Percentiles rank a stretch among this genome's conserved stretches.
Conservation (phyloP, 345 rosid species). For the Linum usitatissimum region DNA sequence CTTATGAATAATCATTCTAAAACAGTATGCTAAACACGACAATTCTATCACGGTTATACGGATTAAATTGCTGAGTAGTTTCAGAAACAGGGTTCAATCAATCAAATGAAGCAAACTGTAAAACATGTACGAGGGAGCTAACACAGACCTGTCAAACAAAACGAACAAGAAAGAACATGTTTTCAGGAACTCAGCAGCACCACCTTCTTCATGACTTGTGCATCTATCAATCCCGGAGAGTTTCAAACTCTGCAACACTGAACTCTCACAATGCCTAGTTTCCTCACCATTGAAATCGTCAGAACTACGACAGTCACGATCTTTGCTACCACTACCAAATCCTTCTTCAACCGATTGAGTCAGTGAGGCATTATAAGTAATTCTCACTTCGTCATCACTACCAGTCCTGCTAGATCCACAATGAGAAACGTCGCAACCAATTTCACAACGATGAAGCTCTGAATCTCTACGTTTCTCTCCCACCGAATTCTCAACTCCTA, state of each 20-base stretch:
- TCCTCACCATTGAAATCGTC: constrained; percentile 21
- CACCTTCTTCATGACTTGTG: constrained; percentile 14
- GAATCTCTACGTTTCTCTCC: constrained; percentile 18
- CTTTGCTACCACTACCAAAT: constrained; percentile 18
- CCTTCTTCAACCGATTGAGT: constrained; percentile 14
- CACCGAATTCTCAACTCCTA: constrained; percentile 37
- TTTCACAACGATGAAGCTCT: too few species aligned
- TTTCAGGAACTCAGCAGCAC: constrained; percentile 39
- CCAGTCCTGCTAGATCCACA: constrained; percentile 13
- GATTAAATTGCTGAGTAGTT: too few species aligned
- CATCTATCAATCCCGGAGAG: constrained; percentile 47
- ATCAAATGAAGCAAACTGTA: not conserved
- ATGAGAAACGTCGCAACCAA: too few species aligned
- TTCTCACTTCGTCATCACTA: constrained; percentile 17
- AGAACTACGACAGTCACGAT: constrained; percentile 2
- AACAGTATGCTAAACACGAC: too few species aligned
- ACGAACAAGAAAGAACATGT: constrained; percentile 74
- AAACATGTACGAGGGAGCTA: not conserved
- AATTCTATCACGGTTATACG: too few species aligned
- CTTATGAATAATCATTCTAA: not conserved
- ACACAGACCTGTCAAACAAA: constrained; percentile 66
- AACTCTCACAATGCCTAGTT: constrained; percentile 28
- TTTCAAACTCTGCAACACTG: constrained; percentile 30
- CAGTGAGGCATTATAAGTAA: constrained; percentile 14
- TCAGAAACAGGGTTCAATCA: too few species aligned